A percentile compares a stretch with the other conserved stretches of the same genome.
These are phyloP conservation scores for Warburgia ugandensis DNA, from an alignment of 164 flowering plant species.

Conservation along the genomic window DNA sequence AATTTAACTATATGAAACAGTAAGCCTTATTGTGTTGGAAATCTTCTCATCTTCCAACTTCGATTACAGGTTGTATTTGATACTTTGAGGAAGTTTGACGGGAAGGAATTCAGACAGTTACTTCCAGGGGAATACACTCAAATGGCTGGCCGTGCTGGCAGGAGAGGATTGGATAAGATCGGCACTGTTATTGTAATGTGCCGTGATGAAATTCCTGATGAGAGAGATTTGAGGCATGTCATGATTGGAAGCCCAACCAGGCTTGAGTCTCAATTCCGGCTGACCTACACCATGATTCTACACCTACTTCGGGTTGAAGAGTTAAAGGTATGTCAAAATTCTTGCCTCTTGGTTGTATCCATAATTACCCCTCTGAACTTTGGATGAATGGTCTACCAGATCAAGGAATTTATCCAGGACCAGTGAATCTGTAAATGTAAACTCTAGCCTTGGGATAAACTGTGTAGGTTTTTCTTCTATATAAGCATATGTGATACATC, in stretches of 20 bases:
- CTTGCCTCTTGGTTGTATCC: neutral
- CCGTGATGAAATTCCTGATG: conserved; percentile 90
- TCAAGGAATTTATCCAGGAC: neutral
- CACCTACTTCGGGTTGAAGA: conserved; percentile 98
- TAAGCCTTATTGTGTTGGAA: too few species aligned
- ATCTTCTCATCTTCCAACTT: neutral
- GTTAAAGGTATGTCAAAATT: conserved; percentile 51
- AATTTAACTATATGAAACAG: too few species aligned
- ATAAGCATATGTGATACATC: too few species aligned
- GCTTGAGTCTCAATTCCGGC: conserved; percentile 93
- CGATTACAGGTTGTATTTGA: conserved; percentile 90
- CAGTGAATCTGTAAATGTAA: too few species aligned
- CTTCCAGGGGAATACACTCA: conserved; percentile 99
- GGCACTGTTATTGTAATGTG: conserved; percentile 91
- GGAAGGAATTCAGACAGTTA: conserved; percentile 84
- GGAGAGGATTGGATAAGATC: conserved; percentile 94
- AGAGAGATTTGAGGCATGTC: conserved; percentile 63
- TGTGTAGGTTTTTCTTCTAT: too few species aligned
- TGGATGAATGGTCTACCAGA: neutral
- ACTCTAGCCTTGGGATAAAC: too few species aligned
- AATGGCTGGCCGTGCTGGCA: conserved; percentile 99
- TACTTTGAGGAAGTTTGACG: conserved; percentile 90
- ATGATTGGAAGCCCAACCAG: conserved; percentile 83
- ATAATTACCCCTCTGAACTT: neutral
- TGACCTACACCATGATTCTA: conserved; percentile 93